Evolutionary conservation across 2,329 filamentous ascomycete species (phyloP), one percentile per base, ranked within the genome.

Genomic region (Diaporthe caulivora): DNA sequence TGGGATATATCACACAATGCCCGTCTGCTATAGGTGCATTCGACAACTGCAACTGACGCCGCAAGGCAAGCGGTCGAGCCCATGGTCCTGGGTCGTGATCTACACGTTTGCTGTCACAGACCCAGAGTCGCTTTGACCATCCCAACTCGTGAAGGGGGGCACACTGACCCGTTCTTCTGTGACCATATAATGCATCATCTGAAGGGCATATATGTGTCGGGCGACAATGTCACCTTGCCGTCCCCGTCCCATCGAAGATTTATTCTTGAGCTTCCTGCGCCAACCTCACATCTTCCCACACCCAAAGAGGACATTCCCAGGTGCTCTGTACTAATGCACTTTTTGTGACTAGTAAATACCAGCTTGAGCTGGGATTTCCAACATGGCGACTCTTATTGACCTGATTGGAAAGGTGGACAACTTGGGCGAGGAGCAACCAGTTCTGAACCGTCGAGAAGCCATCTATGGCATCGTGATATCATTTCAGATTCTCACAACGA

Each of bases 401-500:
- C 42, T 77, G 34, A 71, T 77, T 57, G 76, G 76, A 51, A 72
- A 64, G 44, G 49, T 69, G 74, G 75, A 77, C 72, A 77, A 77
- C 65, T 65, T 77, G 40, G 53, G 44, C 6, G 75, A 77, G 40
- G 74, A 75, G 40, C 54, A 55, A 31, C 76, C 76, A 44, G 53
- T 64, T 13, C 67, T 77, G 37, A 77, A 77, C 60, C 55, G 60
- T 34, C 70, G 68, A 51, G 9, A 67, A 21, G 75, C 76, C 15
- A 76, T 77, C 31, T 57, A 77, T 37, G 76, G 72, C 5, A 73
- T 77, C 68, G 67, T 72, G n/a, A 74, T 77, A n/a, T 75, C 76
- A 0, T 76, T 77, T 24, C 47, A 73, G 65, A 24, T 73, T 7
- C 26, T 77, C 9, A 69, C 75, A 18, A 72, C 57, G 67, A 64